A percentile compares a stretch with the other conserved stretches of the same genome.
These are phyloP conservation scores for Schoenoplectus triqueter DNA, from an alignment of 202 grass and related monocot species.

Conservation along the genomic window DNA sequence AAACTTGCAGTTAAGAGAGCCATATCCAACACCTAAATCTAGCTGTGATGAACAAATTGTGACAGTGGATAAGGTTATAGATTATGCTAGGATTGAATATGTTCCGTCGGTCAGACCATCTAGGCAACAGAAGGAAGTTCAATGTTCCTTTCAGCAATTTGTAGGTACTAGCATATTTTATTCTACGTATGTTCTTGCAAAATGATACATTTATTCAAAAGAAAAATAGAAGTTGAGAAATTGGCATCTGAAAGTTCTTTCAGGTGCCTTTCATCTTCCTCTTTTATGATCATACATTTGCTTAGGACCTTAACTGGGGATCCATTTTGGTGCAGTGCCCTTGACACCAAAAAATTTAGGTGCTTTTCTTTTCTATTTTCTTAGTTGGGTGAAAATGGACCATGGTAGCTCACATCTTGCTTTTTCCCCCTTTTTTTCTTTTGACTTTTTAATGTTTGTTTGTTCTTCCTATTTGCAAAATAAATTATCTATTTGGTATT, in stretches of 20 bases:
- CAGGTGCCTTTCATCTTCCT: background rate
- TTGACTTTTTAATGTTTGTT: background rate
- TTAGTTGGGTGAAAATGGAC: background rate
- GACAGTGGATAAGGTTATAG: conserved; percentile 52
- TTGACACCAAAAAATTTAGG: background rate
- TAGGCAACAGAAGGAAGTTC: conserved; percentile 21
- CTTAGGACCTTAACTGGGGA: background rate
- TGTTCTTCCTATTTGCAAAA: background rate
- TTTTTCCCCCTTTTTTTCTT: too few relatives aligned
- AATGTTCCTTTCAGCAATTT: conserved; percentile 25
- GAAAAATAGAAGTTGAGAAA: background rate
- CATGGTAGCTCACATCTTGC: background rate
- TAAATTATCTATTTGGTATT: conserved; percentile 15
- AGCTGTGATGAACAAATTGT: conserved; percentile 52
- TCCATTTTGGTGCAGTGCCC: background rate
- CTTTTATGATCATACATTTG: background rate
- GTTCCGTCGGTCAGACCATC: background rate
- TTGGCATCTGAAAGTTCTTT: background rate
- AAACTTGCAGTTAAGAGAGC: conserved; percentile 53
- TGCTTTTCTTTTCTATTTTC: background rate
- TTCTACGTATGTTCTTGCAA: background rate
- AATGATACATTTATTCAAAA: background rate
- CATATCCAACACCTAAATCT: conserved; percentile 55
- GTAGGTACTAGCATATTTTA: conserved; percentile 25
- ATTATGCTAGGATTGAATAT: conserved; percentile 52